A percentile compares a stretch with the other conserved stretches of the same genome.
phyloP scores from a whole-genome alignment of 2,329 filamentous ascomycete genomes.

The Apiospora saccharicola region DNA sequence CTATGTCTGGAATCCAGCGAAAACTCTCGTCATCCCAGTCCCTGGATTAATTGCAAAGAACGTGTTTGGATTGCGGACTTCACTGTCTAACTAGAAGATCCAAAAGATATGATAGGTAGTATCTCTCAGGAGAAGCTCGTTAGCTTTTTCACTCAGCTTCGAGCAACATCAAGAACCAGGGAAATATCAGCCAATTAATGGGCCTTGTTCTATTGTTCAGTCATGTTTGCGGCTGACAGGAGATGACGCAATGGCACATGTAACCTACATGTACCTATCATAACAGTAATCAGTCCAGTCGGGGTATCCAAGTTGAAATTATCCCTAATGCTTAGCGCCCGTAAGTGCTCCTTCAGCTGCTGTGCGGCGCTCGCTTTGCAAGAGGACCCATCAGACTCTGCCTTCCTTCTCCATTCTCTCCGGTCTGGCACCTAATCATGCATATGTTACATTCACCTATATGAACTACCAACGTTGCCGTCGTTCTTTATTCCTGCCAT shows the following conservation, averaged over 20 bases:
- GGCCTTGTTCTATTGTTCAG: no score
- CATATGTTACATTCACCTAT: not conserved
- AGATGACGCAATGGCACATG: not conserved
- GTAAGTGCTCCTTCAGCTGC: slow-evolving; percentile 12
- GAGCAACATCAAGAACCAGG: no score
- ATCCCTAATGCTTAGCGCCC: not conserved
- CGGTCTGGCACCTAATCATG: not conserved
- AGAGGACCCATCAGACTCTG: not conserved
- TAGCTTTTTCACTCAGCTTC: no score
- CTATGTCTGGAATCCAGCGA: no score
- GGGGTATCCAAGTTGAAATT: not conserved
- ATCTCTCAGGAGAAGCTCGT: no score
- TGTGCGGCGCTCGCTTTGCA: not conserved
- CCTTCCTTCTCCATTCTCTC: not conserved
- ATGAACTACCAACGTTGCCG: not conserved
- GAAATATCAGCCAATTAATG: no score
- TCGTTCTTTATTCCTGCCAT: not conserved
- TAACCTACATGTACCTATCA: not conserved
- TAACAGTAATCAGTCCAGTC: not conserved
- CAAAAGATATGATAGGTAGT: no score
- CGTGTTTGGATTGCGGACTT: no score
- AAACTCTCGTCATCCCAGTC: no score
- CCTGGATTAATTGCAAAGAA: no score
- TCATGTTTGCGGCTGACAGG: not conserved
- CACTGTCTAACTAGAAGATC: no score